Base-by-base conservation (phyloP, 257 asterid species). In the Solanum pinnatisectum region DNA sequence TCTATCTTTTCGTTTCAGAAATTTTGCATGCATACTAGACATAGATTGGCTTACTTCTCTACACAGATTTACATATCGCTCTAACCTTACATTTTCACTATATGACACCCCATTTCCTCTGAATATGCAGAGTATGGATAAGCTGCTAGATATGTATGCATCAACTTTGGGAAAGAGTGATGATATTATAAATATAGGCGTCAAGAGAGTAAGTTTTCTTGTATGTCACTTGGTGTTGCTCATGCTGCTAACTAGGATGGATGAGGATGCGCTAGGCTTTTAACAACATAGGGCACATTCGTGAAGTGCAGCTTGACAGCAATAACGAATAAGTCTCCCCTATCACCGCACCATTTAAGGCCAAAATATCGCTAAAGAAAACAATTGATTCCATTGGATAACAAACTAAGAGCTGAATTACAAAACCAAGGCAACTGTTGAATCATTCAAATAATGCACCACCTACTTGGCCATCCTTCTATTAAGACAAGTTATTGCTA, bases 101-200 rank as follows among this genome's bases (percentile, higher is more conserved):
- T 86, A 83, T 87, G 82, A 73, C 83, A 85, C 84, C 86, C 83
- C 49, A 10, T 84, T 84, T 90, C 76, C 30, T 74, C 76, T 67
- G 73, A 88, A 83, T 86, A 49, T 91, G 92, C 97, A 96, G 98
- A 94, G 98, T 88, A 88, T 96, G 92, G 98, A 95, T 87, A 93
- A 91, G 87, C 94, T 96, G 86, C 86, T 95, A 71, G 92, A 93
- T 40, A 78, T 95, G 83, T 94, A 98, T 36, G 94, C 96, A 86
- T 91, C 93, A 71, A 81, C 91, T 37, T 87, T 92, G 90, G 94
- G 81, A 88, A 92, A 94, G 90, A 93, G 94, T 86, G 94, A 92
- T 88, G 98, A 94, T 86, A 90, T 95, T 88, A 72, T 88, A 65
- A 91, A 90, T 88, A 72, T 82, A 49, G 79, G 88, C 87, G 68